Evolutionary conservation across 768 basidiomycete species (phyloP).

Genomic region (Cantharellus cinnabarinus): DNA sequence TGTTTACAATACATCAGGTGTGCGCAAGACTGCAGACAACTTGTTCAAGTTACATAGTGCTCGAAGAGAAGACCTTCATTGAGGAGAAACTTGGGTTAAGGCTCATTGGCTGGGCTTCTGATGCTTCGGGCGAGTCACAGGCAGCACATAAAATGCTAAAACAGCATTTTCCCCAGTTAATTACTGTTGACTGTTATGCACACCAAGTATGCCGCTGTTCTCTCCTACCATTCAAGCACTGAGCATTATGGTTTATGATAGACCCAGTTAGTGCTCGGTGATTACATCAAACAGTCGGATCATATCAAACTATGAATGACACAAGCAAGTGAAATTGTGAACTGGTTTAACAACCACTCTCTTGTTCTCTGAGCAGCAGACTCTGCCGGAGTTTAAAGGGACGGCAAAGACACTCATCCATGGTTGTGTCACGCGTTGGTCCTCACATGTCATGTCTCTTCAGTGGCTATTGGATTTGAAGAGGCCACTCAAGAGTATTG

Average conservation of each 20-base stretch:
- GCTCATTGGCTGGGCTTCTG: no score
- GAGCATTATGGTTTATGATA: background rate
- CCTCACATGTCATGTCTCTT: background rate
- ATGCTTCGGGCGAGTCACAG: background rate
- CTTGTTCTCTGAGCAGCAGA: background rate
- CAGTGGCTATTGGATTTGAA: background rate
- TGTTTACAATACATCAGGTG: background rate
- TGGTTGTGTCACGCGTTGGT: background rate
- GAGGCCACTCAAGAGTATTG: no score
- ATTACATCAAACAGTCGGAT: background rate
- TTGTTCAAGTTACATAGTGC: background rate
- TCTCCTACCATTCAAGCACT: background rate
- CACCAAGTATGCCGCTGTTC: no score
- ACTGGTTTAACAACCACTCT: conserved; percentile 1
- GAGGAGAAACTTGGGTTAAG: background rate
- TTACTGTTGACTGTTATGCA: background rate
- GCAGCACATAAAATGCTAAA: background rate
- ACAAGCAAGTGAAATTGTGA: background rate
- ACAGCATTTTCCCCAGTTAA: background rate
- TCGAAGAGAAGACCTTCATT: background rate
- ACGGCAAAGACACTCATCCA: background rate
- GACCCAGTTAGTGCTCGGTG: background rate
- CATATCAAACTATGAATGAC: background rate
- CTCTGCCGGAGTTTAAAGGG: background rate
- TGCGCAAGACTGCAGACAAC: background rate